Conservation (phyloP, 1,139 yeast genomes). For the Sugiyamaella neomexicana region DNA sequence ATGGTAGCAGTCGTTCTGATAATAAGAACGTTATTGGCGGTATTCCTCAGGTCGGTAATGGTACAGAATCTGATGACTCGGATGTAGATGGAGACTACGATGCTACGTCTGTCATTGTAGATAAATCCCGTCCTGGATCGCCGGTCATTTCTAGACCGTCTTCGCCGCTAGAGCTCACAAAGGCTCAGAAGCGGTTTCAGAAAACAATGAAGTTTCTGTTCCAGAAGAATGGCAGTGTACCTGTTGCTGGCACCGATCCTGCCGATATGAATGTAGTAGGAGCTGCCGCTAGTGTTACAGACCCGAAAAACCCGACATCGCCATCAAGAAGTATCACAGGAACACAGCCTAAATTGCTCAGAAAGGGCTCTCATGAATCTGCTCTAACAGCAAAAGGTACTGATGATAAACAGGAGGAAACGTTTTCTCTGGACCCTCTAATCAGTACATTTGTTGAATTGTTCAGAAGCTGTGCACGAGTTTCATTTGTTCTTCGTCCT, state of each 20-base stretch:
- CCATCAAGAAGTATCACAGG: background rate
- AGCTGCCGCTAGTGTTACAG: background rate
- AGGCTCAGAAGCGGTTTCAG: slow-evolving; percentile 23
- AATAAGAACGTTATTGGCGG: background rate
- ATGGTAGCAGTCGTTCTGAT: background rate
- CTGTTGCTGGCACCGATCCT: background rate
- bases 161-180: slow-evolving; percentile 16
- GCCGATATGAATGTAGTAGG: background rate
- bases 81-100: slow-evolving; percentile 24
- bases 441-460: slow-evolving; percentile 25
- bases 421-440: slow-evolving; percentile 18
- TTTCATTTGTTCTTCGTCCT: slow-evolving; percentile 34
- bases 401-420: background rate
- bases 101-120: slow-evolving; percentile 16
- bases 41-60: slow-evolving; percentile 5
- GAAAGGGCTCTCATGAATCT: slow-evolving; percentile 4
- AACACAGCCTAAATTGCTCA: background rate
- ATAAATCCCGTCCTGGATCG: slow-evolving; percentile 12
- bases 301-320: background rate
- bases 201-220: slow-evolving; percentile 29
- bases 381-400: background rate
- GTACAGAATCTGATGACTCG: slow-evolving; percentile 16
- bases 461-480: slow-evolving; percentile 31
- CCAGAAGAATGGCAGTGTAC: slow-evolving; percentile 15
- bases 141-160: slow-evolving; percentile 15